These are phyloP conservation scores for Aspergillus floridensis DNA, from an alignment of 2,329 filamentous ascomycete species.

Conservation along the genomic window DNA sequence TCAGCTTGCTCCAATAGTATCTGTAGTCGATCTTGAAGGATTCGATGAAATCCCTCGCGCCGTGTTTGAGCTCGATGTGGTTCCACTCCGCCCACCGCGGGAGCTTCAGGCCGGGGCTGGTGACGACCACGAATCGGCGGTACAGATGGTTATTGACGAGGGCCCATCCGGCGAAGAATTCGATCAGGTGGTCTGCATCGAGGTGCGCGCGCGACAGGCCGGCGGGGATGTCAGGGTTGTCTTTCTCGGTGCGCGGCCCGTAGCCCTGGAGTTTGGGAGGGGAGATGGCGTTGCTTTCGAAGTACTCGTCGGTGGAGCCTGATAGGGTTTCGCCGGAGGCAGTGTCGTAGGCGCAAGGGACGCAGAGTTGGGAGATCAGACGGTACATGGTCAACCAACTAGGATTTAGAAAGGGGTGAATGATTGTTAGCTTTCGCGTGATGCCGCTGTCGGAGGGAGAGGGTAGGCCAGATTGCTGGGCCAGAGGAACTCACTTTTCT, in stretches of 20 bases:
- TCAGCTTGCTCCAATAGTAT: conserved; percentile 14
- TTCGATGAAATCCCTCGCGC: conserved; percentile 15
- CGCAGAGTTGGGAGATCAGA: conserved; percentile 24
- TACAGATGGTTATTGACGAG: conserved; percentile 32
- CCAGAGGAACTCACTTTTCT: conserved; percentile 19
- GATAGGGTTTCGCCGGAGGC: conserved; percentile 19
- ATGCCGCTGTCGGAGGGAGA: neutral
- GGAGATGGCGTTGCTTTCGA: conserved; percentile 31
- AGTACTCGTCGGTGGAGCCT: conserved; percentile 21
- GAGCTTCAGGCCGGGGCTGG: conserved; percentile 19
- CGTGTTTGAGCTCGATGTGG: conserved; percentile 23
- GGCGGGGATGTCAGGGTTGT: conserved; percentile 23
- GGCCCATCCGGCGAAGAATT: conserved; percentile 41
- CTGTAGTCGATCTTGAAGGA: conserved; percentile 15
- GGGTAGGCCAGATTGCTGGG: no score
- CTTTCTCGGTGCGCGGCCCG: conserved; percentile 25
- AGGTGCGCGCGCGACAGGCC: conserved; percentile 27
- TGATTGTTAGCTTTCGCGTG: neutral
- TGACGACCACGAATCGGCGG: conserved; percentile 33
- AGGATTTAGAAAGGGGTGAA: neutral
- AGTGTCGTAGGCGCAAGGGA: neutral
- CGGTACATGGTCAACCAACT: conserved; percentile 30
- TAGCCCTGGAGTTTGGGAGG: conserved; percentile 27
- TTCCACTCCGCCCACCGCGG: conserved; percentile 31
- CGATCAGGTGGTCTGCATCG: conserved; percentile 37